phyloP scores from a whole-genome alignment of 108 stramenopile species.

The Fistulifera pelliculosa region DNA sequence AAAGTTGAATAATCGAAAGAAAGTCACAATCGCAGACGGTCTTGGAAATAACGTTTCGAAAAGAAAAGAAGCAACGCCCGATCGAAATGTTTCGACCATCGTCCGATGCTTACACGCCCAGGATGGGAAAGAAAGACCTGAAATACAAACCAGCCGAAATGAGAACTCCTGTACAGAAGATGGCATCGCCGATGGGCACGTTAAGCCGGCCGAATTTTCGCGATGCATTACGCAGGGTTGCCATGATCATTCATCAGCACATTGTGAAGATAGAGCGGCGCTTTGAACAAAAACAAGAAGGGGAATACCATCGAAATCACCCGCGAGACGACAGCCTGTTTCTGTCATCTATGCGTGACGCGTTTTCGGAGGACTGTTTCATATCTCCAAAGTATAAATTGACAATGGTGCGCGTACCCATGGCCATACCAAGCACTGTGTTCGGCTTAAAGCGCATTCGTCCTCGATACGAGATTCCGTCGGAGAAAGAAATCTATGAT shows the following conservation, averaged over 20 bases:
- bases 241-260: slow-evolving; percentile 82
- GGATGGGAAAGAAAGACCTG: slow-evolving; percentile 57
- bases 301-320: no score
- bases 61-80: slow-evolving; percentile 8
- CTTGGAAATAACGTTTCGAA: background rate
- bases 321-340: slow-evolving; percentile 32
- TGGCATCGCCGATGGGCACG: slow-evolving; percentile 72
- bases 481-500: slow-evolving; percentile 80
- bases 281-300: slow-evolving; percentile 26
- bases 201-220: slow-evolving; percentile 77
- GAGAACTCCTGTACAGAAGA: slow-evolving; percentile 49
- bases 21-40: background rate
- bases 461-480: slow-evolving; percentile 48
- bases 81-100: slow-evolving; percentile 78
- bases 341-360: slow-evolving; percentile 51
- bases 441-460: slow-evolving; percentile 65
- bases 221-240: slow-evolving; percentile 80
- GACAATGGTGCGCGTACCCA: slow-evolving; percentile 75
- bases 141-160: slow-evolving; percentile 64
- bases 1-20: slow-evolving; percentile 7
- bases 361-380: slow-evolving; percentile 66
- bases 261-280: slow-evolving; percentile 81
- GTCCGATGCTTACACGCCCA: slow-evolving; percentile 81
- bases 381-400: slow-evolving; percentile 65
- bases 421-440: slow-evolving; percentile 70